Evolutionary conservation across 768 basidiomycete species (phyloP).

Genomic region (Psilocybe cubensis): DNA sequence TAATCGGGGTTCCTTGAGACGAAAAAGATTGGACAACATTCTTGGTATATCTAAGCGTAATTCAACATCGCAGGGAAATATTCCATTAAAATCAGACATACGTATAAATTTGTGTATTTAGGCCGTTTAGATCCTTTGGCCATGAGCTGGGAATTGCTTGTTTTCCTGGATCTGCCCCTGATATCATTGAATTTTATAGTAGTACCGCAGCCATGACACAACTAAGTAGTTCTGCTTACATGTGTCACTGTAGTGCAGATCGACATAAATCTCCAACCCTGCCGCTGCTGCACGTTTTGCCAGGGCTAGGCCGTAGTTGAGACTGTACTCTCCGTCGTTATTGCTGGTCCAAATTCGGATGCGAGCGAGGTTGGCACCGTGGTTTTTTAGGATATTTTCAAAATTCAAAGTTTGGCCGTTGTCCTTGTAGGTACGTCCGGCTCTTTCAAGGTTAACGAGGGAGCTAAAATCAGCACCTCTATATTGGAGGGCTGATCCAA

Average conservation of each 20-base stretch:
- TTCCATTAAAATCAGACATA: conserved; percentile 14
- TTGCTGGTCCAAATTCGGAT: conserved; percentile 68
- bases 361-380: conserved; percentile 61
- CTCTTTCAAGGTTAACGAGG: conserved; percentile 53
- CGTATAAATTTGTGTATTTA: conserved; percentile 63
- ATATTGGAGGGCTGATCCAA: conserved; percentile 42
- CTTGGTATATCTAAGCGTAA: conserved; percentile 47
- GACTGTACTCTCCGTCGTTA: conserved; percentile 48
- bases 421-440: conserved; percentile 49
- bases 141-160: conserved; percentile 62
- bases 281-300: conserved; percentile 59
- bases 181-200: background rate
- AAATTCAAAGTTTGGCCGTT: conserved; percentile 38
- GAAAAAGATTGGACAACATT: conserved; percentile 54
- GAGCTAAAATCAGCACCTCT: conserved; percentile 62
- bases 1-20: conserved; percentile 55
- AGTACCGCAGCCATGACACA: background rate
- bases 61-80: background rate
- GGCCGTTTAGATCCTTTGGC: conserved; percentile 49
- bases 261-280: conserved; percentile 57
- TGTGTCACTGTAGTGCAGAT: conserved; percentile 69
- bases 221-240: conserved; percentile 35
- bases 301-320: conserved; percentile 53
- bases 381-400: conserved; percentile 55
- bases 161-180: conserved; percentile 69